Conservation (phyloP, 78 protist species). For the Guillardia theta region DNA sequence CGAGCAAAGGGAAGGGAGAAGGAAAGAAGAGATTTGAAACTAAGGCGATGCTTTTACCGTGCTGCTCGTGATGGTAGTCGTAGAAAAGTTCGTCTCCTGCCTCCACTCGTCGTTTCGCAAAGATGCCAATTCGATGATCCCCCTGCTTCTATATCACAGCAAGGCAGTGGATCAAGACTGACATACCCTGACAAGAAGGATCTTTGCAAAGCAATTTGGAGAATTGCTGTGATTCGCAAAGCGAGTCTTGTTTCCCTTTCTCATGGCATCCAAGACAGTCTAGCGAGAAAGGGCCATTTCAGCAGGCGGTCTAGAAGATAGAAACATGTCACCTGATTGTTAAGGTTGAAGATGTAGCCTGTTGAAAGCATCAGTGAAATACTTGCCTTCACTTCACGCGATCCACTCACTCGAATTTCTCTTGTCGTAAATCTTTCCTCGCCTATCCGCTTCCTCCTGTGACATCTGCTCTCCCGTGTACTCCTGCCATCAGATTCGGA, state of each 20-base stretch:
- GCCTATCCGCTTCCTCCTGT: conserved; percentile 14
- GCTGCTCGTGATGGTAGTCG: conserved; percentile 18
- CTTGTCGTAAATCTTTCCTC: conserved; percentile 1
- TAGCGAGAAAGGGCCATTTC: neutral
- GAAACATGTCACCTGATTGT: neutral
- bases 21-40: too few species aligned
- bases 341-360: conserved; percentile 41
- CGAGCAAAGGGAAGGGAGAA: too few species aligned
- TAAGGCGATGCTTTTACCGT: too few species aligned
- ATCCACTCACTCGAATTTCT: conserved; percentile 15
- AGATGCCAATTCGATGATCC: neutral
- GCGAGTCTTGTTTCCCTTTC: conserved; percentile 36
- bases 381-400: too few species aligned
- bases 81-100: conserved; percentile 8
- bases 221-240: conserved; percentile 18
- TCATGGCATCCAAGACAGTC: neutral
- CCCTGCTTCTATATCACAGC: neutral
- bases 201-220: neutral
- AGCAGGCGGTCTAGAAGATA: neutral
- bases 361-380: neutral
- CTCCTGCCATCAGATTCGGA: too few species aligned
- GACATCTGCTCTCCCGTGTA: conserved; percentile 41
- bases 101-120: neutral
- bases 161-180: too few species aligned
- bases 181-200: neutral